These are phyloP conservation scores for Lipomyces anomalus DNA, from an alignment of 805 yeast genomes.

Conservation along the genomic window DNA sequence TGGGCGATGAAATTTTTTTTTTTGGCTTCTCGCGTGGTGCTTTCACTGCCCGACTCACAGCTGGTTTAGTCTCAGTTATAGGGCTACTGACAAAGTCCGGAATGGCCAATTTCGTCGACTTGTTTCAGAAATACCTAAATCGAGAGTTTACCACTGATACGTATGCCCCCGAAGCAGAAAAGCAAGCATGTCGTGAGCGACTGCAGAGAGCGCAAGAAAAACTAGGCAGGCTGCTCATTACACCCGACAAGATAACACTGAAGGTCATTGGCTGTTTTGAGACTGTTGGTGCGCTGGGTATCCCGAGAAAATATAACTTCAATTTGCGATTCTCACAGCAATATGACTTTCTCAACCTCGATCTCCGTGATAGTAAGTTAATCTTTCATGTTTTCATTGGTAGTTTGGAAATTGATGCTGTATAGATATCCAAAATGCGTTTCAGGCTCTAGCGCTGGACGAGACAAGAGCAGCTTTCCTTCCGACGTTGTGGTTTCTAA, in stretches of 20 bases:
- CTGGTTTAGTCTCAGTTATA: slow-evolving; percentile 11
- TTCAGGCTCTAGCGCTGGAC: slow-evolving; percentile 18
- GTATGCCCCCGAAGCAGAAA: not conserved
- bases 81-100: slow-evolving; percentile 12
- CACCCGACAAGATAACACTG: slow-evolving; percentile 1
- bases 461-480: slow-evolving; percentile 10
- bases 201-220: not conserved
- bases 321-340: not conserved
- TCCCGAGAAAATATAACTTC: slow-evolving; percentile 4
- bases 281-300: slow-evolving; percentile 22
- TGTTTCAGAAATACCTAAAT: slow-evolving; percentile 7
- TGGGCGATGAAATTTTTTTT: slow-evolving; percentile 18
- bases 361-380: slow-evolving; percentile 8
- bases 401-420: too few species aligned
- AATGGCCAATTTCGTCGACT: slow-evolving; percentile 12
- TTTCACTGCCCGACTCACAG: slow-evolving; percentile 10
- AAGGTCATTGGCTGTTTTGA: slow-evolving; percentile 19
- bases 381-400: not conserved
- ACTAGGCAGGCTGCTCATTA: not conserved
- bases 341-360: slow-evolving; percentile 9
- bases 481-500: slow-evolving; percentile 17
- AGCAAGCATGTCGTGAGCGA: not conserved
- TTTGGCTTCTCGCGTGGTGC: slow-evolving; percentile 23
- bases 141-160: not conserved
- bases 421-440: slow-evolving; percentile 20